Conservation (phyloP, 108 stramenopile genomes). For the Mayamaea pseudoterrestris region DNA sequence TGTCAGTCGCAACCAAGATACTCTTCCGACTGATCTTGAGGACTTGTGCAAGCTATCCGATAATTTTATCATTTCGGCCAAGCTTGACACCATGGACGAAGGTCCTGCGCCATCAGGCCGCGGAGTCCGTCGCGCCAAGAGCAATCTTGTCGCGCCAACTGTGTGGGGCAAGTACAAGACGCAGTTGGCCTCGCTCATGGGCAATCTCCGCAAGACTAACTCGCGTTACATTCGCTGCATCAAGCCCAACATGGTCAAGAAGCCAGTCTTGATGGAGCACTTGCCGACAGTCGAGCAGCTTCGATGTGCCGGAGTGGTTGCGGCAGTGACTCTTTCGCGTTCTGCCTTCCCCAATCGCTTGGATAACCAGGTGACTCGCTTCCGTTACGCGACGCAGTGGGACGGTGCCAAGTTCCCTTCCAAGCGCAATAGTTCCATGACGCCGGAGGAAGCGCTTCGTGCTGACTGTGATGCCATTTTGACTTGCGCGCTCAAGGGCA, state of each 20-base stretch:
- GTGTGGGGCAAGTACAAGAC: slow-evolving; percentile 70
- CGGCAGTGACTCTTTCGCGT: slow-evolving; percentile 81
- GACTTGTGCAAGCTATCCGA: slow-evolving; percentile 32
- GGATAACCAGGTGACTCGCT: slow-evolving; percentile 65
- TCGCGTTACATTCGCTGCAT: slow-evolving; percentile 83
- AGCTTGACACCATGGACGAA: slow-evolving; percentile 7
- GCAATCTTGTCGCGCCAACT: slow-evolving; percentile 42
- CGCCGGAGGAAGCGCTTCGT: slow-evolving; percentile 16
- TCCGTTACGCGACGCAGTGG: slow-evolving; percentile 44
- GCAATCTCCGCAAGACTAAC: slow-evolving; percentile 47
- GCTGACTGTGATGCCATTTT: slow-evolving; percentile 32
- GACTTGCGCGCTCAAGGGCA: slow-evolving; percentile 16
- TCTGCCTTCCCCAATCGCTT: slow-evolving; percentile 92
- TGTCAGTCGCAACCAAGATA: slow-evolving; percentile 78
- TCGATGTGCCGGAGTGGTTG: slow-evolving; percentile 89
- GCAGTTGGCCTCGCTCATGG: slow-evolving; percentile 57
- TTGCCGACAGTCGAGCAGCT: slow-evolving; percentile 83
- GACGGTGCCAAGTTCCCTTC: slow-evolving; percentile 23
- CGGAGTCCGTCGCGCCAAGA: slow-evolving; percentile 32
- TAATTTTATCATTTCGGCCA: slow-evolving; percentile 43
- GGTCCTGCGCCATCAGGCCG: slow-evolving; percentile 6
- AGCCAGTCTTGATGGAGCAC: slow-evolving; percentile 71
- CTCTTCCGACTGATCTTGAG: slow-evolving; percentile 60
- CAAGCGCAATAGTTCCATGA: slow-evolving; percentile 19
- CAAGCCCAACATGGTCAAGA: slow-evolving; percentile 72